A percentile compares a stretch with the other conserved stretches of the same genome.
These are phyloP conservation scores for Dothistroma pini DNA, from an alignment of 2,329 filamentous ascomycete genomes.

Conservation along the genomic window DNA sequence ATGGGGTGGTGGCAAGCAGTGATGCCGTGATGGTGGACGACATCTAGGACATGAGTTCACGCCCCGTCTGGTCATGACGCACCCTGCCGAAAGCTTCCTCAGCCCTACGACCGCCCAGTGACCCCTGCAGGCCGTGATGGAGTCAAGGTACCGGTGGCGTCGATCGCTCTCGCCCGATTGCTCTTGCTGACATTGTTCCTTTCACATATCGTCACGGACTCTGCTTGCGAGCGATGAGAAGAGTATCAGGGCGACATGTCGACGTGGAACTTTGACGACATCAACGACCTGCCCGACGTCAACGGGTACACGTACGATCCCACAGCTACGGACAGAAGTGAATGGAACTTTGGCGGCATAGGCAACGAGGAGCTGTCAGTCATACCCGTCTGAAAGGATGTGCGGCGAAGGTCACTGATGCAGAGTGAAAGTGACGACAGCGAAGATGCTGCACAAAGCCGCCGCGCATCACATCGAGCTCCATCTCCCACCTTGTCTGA, in stretches of 20 bases:
- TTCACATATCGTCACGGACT: background rate
- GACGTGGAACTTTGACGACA: conserved; percentile 8
- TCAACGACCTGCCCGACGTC: background rate
- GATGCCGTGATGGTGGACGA: background rate
- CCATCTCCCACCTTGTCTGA: background rate
- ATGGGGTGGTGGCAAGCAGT: background rate
- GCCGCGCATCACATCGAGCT: background rate
- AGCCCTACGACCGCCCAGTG: background rate
- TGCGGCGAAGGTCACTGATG: background rate
- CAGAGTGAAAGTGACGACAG: conserved; percentile 1
- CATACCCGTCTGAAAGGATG: background rate
- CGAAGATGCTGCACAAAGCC: conserved; percentile 1
- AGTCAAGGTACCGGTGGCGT: background rate
- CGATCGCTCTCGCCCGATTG: background rate
- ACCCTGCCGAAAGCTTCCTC: background rate
- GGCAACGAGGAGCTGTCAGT: background rate
- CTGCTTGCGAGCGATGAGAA: conserved; percentile 6
- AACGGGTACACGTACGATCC: background rate
- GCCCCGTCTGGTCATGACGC: background rate
- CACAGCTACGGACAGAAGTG: background rate
- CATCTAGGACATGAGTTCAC: too few relatives aligned
- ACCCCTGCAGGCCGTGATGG: background rate
- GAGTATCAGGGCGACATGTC: conserved; percentile 7
- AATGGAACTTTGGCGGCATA: conserved; percentile 1
- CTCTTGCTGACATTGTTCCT: conserved; percentile 1